Evolutionary conservation across 495 filamentous ascomycete genomes (phyloP).

Genomic region (Talaromyces wortmannii): DNA sequence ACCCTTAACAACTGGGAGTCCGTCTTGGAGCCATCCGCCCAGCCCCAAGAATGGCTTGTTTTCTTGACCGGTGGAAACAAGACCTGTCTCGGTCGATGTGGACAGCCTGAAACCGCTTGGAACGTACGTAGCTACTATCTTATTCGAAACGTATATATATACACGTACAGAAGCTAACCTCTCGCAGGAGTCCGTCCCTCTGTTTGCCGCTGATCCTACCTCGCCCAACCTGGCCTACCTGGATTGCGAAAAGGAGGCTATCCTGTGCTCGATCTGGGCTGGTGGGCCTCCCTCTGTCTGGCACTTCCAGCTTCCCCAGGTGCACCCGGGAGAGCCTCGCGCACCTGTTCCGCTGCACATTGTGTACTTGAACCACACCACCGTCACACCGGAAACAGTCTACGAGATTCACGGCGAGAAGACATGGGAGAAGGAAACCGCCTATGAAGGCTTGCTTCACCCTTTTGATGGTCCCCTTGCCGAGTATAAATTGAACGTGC

Average conservation of each 20-base stretch:
- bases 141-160: background rate
- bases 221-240: constrained; percentile 65
- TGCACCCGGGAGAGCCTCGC: constrained; percentile 31
- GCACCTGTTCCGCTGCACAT: constrained; percentile 44
- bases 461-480: constrained; percentile 71
- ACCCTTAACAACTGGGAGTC: constrained; percentile 68
- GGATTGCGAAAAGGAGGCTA: constrained; percentile 70
- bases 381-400: constrained; percentile 54
- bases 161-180: background rate
- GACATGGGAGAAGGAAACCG: constrained; percentile 42
- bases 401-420: constrained; percentile 58
- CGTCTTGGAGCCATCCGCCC: constrained; percentile 54
- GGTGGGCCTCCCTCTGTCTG: constrained; percentile 63
- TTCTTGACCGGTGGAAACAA: constrained; percentile 79
- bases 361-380: constrained; percentile 58
- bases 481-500: constrained; percentile 53
- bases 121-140: constrained; percentile 34
- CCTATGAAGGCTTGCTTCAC: constrained; percentile 71
- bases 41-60: constrained; percentile 74
- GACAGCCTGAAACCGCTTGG: constrained; percentile 43
- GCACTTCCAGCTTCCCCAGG: constrained; percentile 65
- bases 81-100: constrained; percentile 70
- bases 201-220: constrained; percentile 58
- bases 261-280: constrained; percentile 80
- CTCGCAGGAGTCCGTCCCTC: constrained; percentile 53